Percentiles rank a stretch among this genome's conserved stretches.
These are phyloP conservation scores for Penicillium sp. DNA, from an alignment of 2,329 filamentous ascomycete species.

Conservation along the genomic window DNA sequence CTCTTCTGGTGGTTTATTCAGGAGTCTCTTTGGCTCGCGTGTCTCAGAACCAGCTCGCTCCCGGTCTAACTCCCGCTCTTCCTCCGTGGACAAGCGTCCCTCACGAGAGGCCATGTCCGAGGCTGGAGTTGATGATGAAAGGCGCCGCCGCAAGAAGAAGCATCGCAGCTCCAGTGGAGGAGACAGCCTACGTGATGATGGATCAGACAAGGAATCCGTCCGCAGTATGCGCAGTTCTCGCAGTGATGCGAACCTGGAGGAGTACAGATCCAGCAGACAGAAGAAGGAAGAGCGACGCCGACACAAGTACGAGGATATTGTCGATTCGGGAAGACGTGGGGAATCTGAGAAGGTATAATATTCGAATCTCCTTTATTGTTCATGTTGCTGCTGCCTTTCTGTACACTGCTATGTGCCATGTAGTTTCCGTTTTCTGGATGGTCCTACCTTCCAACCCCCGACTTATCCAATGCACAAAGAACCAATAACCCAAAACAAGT, in stretches of 20 bases:
- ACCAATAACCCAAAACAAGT: conserved; percentile 21
- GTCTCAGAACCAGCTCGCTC: conserved; percentile 31
- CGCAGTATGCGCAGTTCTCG: conserved; percentile 35
- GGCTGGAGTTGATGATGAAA: conserved; percentile 36
- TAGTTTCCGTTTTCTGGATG: conserved; percentile 26
- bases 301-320: conserved; percentile 38
- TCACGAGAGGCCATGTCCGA: conserved; percentile 39
- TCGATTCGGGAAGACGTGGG: conserved; percentile 31
- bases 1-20: conserved; percentile 32
- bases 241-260: conserved; percentile 35
- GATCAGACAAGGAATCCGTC: conserved; percentile 43
- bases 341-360: conserved; percentile 42
- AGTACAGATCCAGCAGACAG: conserved; percentile 33
- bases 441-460: conserved; percentile 4
- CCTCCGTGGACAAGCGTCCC: conserved; percentile 28
- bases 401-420: conserved; percentile 31
- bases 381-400: conserved; percentile 22
- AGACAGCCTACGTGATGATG: conserved; percentile 45
- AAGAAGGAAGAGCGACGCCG: conserved; percentile 38
- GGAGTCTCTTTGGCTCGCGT: conserved; percentile 39
- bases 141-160: conserved; percentile 47
- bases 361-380: conserved; percentile 29
- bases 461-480: conserved; percentile 19
- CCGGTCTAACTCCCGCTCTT: conserved; percentile 17
- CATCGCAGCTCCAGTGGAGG: conserved; percentile 42